Conservation (phyloP, 2,329 filamentous ascomycete species). For the Aspergillus tanneri region DNA sequence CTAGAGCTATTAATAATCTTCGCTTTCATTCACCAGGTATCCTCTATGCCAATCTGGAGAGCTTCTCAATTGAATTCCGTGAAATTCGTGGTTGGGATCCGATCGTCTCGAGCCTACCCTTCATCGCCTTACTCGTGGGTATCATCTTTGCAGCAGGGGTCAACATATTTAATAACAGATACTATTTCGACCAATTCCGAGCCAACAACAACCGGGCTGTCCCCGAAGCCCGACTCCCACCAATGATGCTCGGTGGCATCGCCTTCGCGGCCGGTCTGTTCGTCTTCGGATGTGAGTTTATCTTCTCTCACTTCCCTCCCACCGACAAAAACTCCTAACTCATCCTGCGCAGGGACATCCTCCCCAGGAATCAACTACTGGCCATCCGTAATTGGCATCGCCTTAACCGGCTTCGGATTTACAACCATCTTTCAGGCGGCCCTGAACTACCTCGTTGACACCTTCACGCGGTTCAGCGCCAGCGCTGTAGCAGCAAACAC, state of each 20-base stretch:
- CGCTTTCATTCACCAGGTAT: slow-evolving; percentile 25
- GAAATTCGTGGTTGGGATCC: slow-evolving; percentile 17
- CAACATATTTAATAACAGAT: too few relatives aligned
- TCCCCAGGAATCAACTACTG: slow-evolving; percentile 31
- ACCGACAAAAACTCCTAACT: too few relatives aligned
- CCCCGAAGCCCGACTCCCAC: slow-evolving; percentile 27
- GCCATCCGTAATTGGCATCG: slow-evolving; percentile 21
- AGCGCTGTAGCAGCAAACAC: slow-evolving; percentile 24
- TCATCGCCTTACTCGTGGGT: slow-evolving; percentile 24
- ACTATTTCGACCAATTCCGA: too few relatives aligned
- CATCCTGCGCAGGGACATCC: too few relatives aligned
- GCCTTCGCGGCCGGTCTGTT: slow-evolving; percentile 24
- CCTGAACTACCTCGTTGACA: slow-evolving; percentile 25
- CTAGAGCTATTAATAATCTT: too few relatives aligned
- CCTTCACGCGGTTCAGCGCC: too few relatives aligned
- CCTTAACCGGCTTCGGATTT: slow-evolving; percentile 25
- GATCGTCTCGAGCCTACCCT: slow-evolving; percentile 18
- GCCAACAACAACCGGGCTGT: slow-evolving; percentile 21
- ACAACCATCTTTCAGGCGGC: slow-evolving; percentile 26
- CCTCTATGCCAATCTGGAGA: slow-evolving; percentile 22
- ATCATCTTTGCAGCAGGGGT: too few relatives aligned
- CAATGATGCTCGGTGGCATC: slow-evolving; percentile 22
- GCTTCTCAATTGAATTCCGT: slow-evolving; percentile 24
- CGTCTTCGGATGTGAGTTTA: too few relatives aligned
- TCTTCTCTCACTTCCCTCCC: too few relatives aligned